phyloP scores from a whole-genome alignment of 345 rosid genomes.

The Camelina hispida region DNA sequence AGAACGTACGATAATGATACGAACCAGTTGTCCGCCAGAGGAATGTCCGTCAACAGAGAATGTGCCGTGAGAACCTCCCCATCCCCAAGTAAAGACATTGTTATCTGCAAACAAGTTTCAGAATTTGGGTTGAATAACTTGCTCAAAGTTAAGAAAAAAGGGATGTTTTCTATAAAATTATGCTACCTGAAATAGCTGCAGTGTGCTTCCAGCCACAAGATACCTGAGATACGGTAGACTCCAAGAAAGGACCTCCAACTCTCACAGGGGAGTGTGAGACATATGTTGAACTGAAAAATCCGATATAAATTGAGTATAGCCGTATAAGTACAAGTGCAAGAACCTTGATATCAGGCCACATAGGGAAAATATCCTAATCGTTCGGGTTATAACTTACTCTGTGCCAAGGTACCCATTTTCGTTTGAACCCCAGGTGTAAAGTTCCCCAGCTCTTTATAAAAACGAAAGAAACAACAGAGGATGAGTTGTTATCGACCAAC shows the following conservation, averaged over 20 bases:
- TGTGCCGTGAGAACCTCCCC: conserved; percentile 97
- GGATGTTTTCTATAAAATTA: not conserved
- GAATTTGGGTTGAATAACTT: conserved; percentile 7
- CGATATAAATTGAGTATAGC: conserved; percentile 4
- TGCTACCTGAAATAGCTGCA: conserved; percentile 86
- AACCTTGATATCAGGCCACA: conserved; percentile 18
- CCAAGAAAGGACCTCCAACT: conserved; percentile 73
- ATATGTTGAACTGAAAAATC: conserved; percentile 59
- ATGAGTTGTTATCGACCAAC: conserved; percentile 23
- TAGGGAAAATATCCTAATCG: conserved; percentile 6
- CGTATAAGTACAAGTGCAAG: conserved; percentile 8
- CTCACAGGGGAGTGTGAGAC: conserved; percentile 70
- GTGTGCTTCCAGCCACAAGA: conserved; percentile 99
- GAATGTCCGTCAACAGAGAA: conserved; percentile 91
- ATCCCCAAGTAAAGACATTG: conserved; percentile 88
- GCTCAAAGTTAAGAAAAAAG: not conserved
- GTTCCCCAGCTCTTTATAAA: conserved; percentile 74
- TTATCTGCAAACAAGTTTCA: conserved; percentile 56
- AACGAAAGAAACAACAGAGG: conserved; percentile 25
- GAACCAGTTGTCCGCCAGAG: conserved; percentile 95
- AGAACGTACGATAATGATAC: conserved; percentile 42
- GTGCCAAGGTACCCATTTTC: conserved; percentile 96
- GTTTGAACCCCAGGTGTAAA: conserved; percentile 88
- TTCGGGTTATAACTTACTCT: conserved; percentile 54
- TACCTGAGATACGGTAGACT: conserved; percentile 70